Evolutionary conservation across 116 monocot genomes (phyloP).

Genomic region (Iris pallida): DNA sequence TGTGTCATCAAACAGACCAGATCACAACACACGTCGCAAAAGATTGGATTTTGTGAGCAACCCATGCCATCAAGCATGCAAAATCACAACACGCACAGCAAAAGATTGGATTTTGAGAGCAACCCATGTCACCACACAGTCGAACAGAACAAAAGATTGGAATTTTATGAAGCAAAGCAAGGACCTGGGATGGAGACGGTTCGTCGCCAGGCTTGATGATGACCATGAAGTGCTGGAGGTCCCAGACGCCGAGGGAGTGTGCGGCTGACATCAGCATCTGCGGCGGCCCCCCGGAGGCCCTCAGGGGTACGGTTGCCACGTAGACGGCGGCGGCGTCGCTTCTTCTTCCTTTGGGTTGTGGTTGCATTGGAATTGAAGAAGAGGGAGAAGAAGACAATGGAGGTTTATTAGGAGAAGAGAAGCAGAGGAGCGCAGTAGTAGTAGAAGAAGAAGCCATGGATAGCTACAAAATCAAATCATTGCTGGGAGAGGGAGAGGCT

Average conservation of each 20-base stretch:
- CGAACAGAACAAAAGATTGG: neutral
- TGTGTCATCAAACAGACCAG: too few relatives aligned
- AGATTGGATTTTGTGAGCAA: neutral
- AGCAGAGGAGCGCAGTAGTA: neutral
- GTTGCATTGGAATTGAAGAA: neutral
- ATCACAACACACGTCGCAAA: neutral
- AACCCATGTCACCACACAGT: neutral
- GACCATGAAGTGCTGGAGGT: conserved; percentile 85
- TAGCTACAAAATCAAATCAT: too few relatives aligned
- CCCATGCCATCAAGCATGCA: too few relatives aligned
- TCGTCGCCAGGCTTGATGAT: conserved; percentile 38
- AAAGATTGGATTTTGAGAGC: neutral
- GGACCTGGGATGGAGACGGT: neutral
- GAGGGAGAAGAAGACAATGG: neutral
- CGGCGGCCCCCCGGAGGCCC: conserved; percentile 53
- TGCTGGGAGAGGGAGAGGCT: too few relatives aligned
- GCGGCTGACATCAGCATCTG: conserved; percentile 43
- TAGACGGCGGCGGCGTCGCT: conserved; percentile 43
- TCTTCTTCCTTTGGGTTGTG: neutral
- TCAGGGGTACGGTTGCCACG: conserved; percentile 72
- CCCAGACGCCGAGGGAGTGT: conserved; percentile 54
- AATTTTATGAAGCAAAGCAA: neutral
- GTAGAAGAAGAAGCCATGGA: too few relatives aligned
- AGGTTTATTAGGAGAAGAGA: conserved; percentile 4
- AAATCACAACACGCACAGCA: neutral